These are phyloP conservation scores for Scortechinia acanthostroma DNA, from an alignment of 2,329 filamentous ascomycete genomes.

Conservation along the genomic window DNA sequence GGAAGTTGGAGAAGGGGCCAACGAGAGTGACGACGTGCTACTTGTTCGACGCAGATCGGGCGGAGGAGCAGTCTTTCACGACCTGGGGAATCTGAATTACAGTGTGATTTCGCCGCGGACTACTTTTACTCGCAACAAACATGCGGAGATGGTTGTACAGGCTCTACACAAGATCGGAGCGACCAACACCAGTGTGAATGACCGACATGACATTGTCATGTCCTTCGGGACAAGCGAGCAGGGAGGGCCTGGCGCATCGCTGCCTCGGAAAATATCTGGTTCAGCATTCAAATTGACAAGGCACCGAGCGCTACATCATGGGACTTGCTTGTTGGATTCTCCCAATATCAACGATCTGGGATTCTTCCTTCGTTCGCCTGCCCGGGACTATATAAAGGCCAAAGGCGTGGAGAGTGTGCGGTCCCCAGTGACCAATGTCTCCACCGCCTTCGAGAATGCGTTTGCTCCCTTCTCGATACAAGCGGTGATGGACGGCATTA, in stretches of 20 bases:
- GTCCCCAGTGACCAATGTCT: slow-evolving; percentile 75
- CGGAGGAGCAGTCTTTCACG: slow-evolving; percentile 90
- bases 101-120: slow-evolving; percentile 77
- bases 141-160: slow-evolving; percentile 88
- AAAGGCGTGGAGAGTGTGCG: slow-evolving; percentile 87
- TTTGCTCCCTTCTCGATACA: background rate
- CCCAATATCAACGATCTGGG: slow-evolving; percentile 68
- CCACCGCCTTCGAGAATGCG: slow-evolving; percentile 38
- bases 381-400: slow-evolving; percentile 68
- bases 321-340: slow-evolving; percentile 76
- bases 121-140: slow-evolving; percentile 74
- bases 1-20: slow-evolving; percentile 9
- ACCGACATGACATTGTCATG: slow-evolving; percentile 86
- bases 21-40: slow-evolving; percentile 22
- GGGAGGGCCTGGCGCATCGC: slow-evolving; percentile 5
- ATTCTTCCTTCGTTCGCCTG: slow-evolving; percentile 70
- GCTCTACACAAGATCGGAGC: slow-evolving; percentile 60
- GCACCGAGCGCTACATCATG: slow-evolving; percentile 78
- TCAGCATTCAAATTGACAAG: slow-evolving; percentile 91
- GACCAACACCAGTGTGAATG: slow-evolving; percentile 67
- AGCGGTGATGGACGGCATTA: slow-evolving; percentile 40
- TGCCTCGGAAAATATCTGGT: slow-evolving; percentile 69
- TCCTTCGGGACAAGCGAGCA: background rate
- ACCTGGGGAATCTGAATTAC: slow-evolving; percentile 89
- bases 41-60: slow-evolving; percentile 81